Evolutionary conservation across 1,284 basidiomycete species (phyloP).

Genomic region (Athelia sp.): DNA sequence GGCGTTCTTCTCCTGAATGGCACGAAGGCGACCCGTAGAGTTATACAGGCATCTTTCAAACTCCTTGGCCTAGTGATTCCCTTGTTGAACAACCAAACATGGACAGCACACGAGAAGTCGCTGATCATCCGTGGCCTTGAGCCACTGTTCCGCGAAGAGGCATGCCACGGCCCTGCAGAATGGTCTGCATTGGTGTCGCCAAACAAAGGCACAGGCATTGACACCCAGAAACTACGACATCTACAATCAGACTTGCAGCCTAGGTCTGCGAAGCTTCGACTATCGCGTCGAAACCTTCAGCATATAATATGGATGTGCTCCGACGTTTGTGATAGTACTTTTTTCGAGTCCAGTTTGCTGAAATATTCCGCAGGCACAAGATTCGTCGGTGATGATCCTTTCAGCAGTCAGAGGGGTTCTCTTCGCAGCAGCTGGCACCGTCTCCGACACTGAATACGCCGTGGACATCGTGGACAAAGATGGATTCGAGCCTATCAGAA

Average conservation of each 20-base stretch:
- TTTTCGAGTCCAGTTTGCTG: neutral
- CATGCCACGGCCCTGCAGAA: slow-evolving; percentile 20
- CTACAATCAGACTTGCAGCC: slow-evolving; percentile 22
- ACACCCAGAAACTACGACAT: slow-evolving; percentile 39
- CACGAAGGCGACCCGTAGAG: slow-evolving; percentile 48
- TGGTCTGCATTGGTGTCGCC: slow-evolving; percentile 62
- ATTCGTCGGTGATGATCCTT: slow-evolving; percentile 37
- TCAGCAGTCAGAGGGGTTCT: slow-evolving; percentile 33
- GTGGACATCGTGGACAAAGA: slow-evolving; percentile 43
- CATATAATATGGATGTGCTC: slow-evolving; percentile 53
- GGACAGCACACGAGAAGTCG: slow-evolving; percentile 57
- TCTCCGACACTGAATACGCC: slow-evolving; percentile 4
- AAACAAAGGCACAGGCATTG: slow-evolving; percentile 63
- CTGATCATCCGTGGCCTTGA: slow-evolving; percentile 62
- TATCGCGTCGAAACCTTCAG: slow-evolving; percentile 34
- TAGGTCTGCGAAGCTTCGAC: slow-evolving; percentile 8
- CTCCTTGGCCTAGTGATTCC: slow-evolving; percentile 41
- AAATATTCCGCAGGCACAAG: slow-evolving; percentile 43
- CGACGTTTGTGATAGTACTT: slow-evolving; percentile 39
- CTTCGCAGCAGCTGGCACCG: slow-evolving; percentile 20
- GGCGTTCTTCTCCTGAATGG: slow-evolving; percentile 61
- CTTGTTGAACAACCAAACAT: slow-evolving; percentile 38
- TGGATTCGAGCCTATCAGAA: slow-evolving; percentile 60
- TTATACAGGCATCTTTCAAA: slow-evolving; percentile 58
- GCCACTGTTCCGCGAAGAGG: slow-evolving; percentile 42